Percentiles rank a stretch among this genome's conserved stretches.
These are phyloP conservation scores for Ogataea nonfermentans DNA, from an alignment of 805 yeast species.

Conservation along the genomic window DNA sequence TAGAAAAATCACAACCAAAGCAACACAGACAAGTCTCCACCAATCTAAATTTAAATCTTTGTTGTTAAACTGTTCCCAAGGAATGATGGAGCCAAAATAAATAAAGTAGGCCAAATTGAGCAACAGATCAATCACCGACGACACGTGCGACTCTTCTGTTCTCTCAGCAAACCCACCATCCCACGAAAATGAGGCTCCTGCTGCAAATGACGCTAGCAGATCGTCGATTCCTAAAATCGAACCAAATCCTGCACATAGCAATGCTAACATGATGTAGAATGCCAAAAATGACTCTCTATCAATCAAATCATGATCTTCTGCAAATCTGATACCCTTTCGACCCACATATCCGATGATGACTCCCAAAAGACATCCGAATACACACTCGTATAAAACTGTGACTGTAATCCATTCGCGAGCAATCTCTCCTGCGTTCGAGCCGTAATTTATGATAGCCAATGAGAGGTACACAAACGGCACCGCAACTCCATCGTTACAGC, in stretches of 20 bases:
- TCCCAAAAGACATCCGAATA: slow-evolving; percentile 55
- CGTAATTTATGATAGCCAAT: slow-evolving; percentile 49
- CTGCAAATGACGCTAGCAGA: slow-evolving; percentile 67
- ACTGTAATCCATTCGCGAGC: slow-evolving; percentile 61
- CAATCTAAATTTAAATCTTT: slow-evolving; percentile 43
- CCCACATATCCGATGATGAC: slow-evolving; percentile 50
- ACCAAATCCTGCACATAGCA: slow-evolving; percentile 60
- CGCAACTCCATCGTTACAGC: slow-evolving; percentile 73
- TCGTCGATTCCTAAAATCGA: slow-evolving; percentile 70
- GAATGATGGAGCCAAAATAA: slow-evolving; percentile 68
- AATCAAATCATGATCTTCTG: slow-evolving; percentile 50
- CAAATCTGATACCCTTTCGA: slow-evolving; percentile 50
- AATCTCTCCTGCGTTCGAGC: slow-evolving; percentile 47
- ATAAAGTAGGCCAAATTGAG: slow-evolving; percentile 66
- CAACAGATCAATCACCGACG: slow-evolving; percentile 63
- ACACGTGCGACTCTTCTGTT: slow-evolving; percentile 60
- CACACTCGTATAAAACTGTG: slow-evolving; percentile 62
- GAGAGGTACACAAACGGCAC: slow-evolving; percentile 68
- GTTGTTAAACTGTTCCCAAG: slow-evolving; percentile 63
- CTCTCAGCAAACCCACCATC: slow-evolving; percentile 61
- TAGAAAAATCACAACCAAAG: slow-evolving; percentile 48
- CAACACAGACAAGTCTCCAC: slow-evolving; percentile 54
- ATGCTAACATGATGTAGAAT: slow-evolving; percentile 51
- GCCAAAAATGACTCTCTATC: slow-evolving; percentile 62
- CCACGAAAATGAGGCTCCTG: slow-evolving; percentile 75